These are phyloP conservation scores for Acorus calamus DNA, from an alignment of 106 monocot species.

Conservation along the genomic window DNA sequence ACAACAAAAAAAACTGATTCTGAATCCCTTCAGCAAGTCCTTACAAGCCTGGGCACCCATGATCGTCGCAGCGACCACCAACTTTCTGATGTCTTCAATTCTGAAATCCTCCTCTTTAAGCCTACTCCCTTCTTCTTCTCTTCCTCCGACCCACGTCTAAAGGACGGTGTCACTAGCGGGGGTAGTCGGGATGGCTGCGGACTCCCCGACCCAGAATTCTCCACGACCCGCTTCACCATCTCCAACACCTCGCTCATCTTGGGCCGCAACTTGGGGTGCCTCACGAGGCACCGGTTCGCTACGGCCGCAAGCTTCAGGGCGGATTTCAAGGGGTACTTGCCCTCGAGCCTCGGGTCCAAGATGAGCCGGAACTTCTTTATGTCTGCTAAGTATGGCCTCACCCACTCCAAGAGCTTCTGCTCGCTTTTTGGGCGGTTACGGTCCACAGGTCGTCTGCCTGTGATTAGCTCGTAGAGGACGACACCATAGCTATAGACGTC, in stretches of 20 bases:
- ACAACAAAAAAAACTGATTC: neutral
- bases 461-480: slow-evolving; percentile 82
- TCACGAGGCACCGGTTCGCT: slow-evolving; percentile 54
- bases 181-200: slow-evolving; percentile 18
- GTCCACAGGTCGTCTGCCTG: slow-evolving; percentile 64
- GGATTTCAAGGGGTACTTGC: slow-evolving; percentile 32
- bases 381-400: slow-evolving; percentile 54
- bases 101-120: slow-evolving; percentile 22
- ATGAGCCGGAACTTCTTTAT: slow-evolving; percentile 50
- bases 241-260: slow-evolving; percentile 83
- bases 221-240: slow-evolving; percentile 48
- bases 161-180: slow-evolving; percentile 1
- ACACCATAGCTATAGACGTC: slow-evolving; percentile 92
- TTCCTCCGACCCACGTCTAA: slow-evolving; percentile 4
- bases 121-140: slow-evolving; percentile 16
- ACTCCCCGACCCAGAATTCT: slow-evolving; percentile 28
- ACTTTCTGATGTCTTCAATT: slow-evolving; percentile 24
- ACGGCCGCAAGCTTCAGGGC: slow-evolving; percentile 44
- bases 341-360: slow-evolving; percentile 55
- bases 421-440: slow-evolving; percentile 61
- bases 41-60: slow-evolving; percentile 37
- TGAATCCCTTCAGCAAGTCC: slow-evolving; percentile 8
- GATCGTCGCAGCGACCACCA: slow-evolving; percentile 16
- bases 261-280: slow-evolving; percentile 50
- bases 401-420: slow-evolving; percentile 78